Evolutionary conservation across 73 alveolate genomes (phyloP), one percentile per base, ranked within the genome.

Genomic region (Stentor coeruleus): DNA sequence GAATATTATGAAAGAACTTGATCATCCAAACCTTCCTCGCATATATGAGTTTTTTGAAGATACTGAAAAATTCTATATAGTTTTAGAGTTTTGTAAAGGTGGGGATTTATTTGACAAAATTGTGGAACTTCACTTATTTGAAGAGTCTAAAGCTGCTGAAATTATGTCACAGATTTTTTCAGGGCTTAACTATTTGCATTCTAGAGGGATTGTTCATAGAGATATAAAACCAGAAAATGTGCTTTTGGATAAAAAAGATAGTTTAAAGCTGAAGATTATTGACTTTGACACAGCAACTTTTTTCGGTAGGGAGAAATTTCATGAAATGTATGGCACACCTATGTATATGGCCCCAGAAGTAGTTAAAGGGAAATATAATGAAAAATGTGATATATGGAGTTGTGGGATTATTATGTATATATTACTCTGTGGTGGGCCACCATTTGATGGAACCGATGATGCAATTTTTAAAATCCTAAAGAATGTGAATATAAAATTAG

Each of bases 211-310:
- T 74, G 93, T 85, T 3, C 93, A 87, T 85, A 87, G 93, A 87
- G 99, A 95, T 87, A 83, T 95, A 66, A 95, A 95, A 79, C 99
- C 99, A 11, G 99, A 95, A 77, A 95, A 95, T 83, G 82, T 95
- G 15, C 89, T 95, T 72, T 83, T 95, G 38, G 86, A 94, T 37
- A 74, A 88, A 82, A 89, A 91, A 82, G 92, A 93, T 66, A n/a
- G 82, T 58, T 76, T 93, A 28, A 90, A 89, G 41, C 87, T 95
- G 20, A 95, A 95, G 88, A 85, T 95, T 40, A 95, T 95, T 41
- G 99, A 95, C 82, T 95, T 95, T 86, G 99, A 98, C 3, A 90
- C 94, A 4, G 82, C 92, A n/a, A 89, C n/a, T n/a, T n/a, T n/a
- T n/a, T n/a, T n/a, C 86, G 59, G 81, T 86, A 60, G 89, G 88